Percentiles rank a stretch among this genome's conserved stretches.
Conservation (phyloP, 306 rosid genomes). For the Rosa lucieae region DNA sequence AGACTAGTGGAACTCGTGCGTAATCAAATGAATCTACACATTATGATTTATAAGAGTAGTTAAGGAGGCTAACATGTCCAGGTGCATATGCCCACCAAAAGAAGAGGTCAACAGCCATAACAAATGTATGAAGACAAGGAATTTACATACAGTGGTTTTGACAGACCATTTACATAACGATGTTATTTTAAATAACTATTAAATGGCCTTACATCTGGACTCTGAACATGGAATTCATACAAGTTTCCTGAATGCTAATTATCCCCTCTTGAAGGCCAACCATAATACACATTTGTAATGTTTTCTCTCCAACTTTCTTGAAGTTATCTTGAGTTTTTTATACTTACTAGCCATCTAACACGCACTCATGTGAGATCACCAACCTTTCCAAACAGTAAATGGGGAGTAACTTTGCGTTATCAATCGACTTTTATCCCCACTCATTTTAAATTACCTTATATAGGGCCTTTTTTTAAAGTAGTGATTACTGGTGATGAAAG, state of each 20-base stretch:
- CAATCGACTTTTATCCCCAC: not conserved
- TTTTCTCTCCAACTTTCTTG: not conserved
- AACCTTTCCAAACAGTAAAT: not conserved
- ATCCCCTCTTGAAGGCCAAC: not conserved
- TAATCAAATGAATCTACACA: not conserved
- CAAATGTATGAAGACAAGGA: not conserved
- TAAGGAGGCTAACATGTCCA: not conserved
- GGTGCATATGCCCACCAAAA: not conserved
- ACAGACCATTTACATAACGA: not conserved
- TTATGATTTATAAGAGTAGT: not conserved
- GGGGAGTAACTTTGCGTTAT: not conserved
- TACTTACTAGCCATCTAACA: not conserved
- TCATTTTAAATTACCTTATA: not conserved
- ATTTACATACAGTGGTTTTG: not conserved
- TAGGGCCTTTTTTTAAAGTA: not conserved
- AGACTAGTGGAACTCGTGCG: not conserved
- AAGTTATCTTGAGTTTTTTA: not conserved
- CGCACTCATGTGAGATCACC: not conserved
- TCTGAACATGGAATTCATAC: not conserved
- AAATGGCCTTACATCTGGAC: not conserved
- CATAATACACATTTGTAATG: not conserved
- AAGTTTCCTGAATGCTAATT: not conserved
- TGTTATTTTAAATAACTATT: not conserved
- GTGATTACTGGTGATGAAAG: not conserved
- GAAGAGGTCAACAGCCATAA: not conserved